These are phyloP conservation scores for Alternaria sp. DNA, from an alignment of 2,329 filamentous ascomycete species.

Conservation along the genomic window DNA sequence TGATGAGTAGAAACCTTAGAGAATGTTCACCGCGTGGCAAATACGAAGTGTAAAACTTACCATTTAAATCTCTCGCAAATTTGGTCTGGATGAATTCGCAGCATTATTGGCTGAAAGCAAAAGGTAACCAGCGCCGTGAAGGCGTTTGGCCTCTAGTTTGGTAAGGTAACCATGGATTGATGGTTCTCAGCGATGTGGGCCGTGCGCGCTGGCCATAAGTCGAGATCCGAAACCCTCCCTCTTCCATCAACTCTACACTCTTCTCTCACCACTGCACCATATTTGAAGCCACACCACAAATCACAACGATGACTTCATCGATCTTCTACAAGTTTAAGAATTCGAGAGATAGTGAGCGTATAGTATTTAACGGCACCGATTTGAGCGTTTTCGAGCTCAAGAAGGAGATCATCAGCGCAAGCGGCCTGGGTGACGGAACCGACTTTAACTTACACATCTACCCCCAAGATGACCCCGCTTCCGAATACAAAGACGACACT, in stretches of 20 bases:
- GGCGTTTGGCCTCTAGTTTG: not conserved
- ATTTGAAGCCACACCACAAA: constrained; percentile 15
- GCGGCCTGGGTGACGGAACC: constrained; percentile 90
- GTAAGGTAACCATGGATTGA: not conserved
- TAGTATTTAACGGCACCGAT: constrained; percentile 96
- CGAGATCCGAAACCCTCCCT: constrained; percentile 4
- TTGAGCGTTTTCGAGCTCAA: constrained; percentile 99
- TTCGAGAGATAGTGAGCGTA: constrained; percentile 90
- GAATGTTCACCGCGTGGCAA: not conserved
- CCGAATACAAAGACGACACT: constrained; percentile 98
- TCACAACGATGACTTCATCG: constrained; percentile 83
- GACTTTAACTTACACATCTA: constrained; percentile 97
- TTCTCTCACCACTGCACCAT: constrained; percentile 18
- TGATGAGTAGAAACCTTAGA: constrained; percentile 24
- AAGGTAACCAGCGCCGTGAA: not conserved
- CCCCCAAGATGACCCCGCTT: constrained; percentile 81
- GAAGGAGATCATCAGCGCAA: constrained; percentile 95
- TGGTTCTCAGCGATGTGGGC: constrained; percentile 1
- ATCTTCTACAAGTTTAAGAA: constrained; percentile 99
- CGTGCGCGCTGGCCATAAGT: constrained; percentile 9
- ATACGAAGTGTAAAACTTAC: not conserved
- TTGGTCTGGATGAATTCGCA: too few relatives aligned
- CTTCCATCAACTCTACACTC: constrained; percentile 15
- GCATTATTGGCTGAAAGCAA: too few relatives aligned
- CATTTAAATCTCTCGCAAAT: not conserved